Base-by-base conservation (phyloP, 225 moss, liverwort and hornwort species). In the Polytrichum formosum region DNA sequence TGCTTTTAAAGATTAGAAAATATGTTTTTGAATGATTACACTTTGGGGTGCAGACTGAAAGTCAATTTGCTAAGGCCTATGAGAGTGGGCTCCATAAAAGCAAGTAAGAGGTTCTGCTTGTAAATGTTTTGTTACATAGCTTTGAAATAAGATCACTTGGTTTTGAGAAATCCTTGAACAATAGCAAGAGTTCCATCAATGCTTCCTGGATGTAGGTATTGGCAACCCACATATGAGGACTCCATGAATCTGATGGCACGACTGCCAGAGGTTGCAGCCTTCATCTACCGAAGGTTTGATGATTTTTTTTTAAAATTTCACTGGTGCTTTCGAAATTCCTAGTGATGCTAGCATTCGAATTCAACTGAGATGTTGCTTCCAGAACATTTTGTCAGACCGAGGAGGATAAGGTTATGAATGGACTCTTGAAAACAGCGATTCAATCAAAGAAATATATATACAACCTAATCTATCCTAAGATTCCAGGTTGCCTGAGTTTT, bases 231-330 rank as follows among this genome's bases (percentile, higher is more conserved):
- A 22, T 95, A 91, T 54, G 91, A 95, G 82, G 93, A 95, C 72
- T 91, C 93, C 37, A 87, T 95, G 91, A 95, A 95, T 71, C 65
- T 95, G 77, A 95, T 95, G 65, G 95, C 95, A 9, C 83, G 81
- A 26, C 74, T 95, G 73, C 93, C 93, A 69, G 95, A 93, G 74
- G 82, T 95, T 55, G 95, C 93, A 28, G 95, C 95, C 18, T 95
- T 75, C 73, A 91, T 95, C 68, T 95, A 95, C 71, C 76, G 86
- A 74, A 88, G 81, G 83, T 87, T 59, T 5, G 13, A 13, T 4
- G 4, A 46, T 3, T 3, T 13, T 0, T 16, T 46, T 46, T 16
- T 13, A n/a, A n/a, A n/a, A 13, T 46, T 46, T 46, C 10, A 0
- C 2, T 10, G 37, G 9, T 37, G 35, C 35, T 37, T 9, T 37